Base-by-base conservation (phyloP, 2,329 filamentous ascomycete species). In the Exophiala spinifera region DNA sequence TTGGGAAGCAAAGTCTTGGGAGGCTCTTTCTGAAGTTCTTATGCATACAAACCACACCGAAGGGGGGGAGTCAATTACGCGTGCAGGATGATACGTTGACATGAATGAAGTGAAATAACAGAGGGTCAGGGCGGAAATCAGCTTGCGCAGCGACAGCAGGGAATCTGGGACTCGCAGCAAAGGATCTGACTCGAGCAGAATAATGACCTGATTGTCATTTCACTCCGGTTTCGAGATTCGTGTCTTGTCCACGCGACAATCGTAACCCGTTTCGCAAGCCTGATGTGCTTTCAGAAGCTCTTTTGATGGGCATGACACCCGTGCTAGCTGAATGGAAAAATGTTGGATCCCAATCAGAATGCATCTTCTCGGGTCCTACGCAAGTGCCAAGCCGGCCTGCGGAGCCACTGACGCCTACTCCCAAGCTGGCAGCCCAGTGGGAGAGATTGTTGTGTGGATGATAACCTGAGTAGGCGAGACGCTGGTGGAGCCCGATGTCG, bases 1-100 rank as follows among this genome's bases (percentile, higher is more conserved):
- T 54, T 28, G 55, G 44, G 42, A 21, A 15, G 46, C 20, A 37
- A 54, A 47, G 46, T 48, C 51, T 54, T 51, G 6, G 46, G 50
- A 49, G 47, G 39, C 51, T 54, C 51, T 57, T n/a, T n/a, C n/a
- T n/a, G n/a, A n/a, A n/a, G n/a, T n/a, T 54, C 47, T 57, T 45
- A 56, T 56, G 53, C 53, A 21, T 39, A 40, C 39, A 46, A 53
- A 49, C 17, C 33, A 34, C 28, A 8, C 23, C 25, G 45, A 48
- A 52, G 40, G 40, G 40, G 48, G 31, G 40, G 39, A 45, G 46
- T 7, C 31, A 31, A 25, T 34, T 10, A 20, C 36, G 15, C 37
- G 28, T 25, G 21, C 34, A 44, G 17, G 10, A 17, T 21, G 36
- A 39, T 19, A n/a, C 14, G 17, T 25, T 25, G 23, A 21, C 42